Conservation (phyloP, 495 filamentous ascomycete genomes). For the Melanomma pulvis-pyrius region DNA sequence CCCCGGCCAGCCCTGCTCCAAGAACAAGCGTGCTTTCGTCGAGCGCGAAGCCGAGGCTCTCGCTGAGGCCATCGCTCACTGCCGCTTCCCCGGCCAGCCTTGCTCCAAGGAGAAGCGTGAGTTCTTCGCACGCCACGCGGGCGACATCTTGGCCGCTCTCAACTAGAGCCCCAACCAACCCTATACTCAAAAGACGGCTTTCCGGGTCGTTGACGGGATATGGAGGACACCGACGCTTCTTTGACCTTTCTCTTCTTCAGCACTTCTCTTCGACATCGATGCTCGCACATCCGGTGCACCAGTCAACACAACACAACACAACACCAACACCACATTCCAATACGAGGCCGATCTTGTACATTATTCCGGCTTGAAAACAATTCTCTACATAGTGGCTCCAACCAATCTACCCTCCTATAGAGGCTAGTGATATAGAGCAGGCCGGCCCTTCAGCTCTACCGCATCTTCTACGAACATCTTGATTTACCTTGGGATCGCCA, state of each 20-base stretch:
- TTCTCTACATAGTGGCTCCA: neutral
- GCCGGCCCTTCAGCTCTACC: neutral
- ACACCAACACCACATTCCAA: neutral
- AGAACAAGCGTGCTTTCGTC: slow-evolving; percentile 5
- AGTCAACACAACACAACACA: neutral
- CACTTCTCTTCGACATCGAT: neutral
- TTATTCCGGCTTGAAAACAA: neutral
- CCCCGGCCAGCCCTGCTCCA: slow-evolving; percentile 22
- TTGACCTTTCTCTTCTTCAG: neutral
- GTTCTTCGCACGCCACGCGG: neutral
- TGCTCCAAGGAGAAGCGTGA: slow-evolving; percentile 1
- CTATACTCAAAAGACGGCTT: slow-evolving; percentile 1
- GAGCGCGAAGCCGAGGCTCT: neutral
- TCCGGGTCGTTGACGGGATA: neutral
- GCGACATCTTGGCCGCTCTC: neutral
- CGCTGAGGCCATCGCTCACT: slow-evolving; percentile 11
- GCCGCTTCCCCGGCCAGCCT: slow-evolving; percentile 20
- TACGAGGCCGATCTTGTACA: neutral
- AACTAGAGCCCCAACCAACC: neutral
- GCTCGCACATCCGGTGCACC: neutral
- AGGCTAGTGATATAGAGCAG: neutral
- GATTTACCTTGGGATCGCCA: neutral
- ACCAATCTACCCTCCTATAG: neutral
- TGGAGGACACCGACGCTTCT: neutral
- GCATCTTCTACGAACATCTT: neutral